Base-by-base conservation (phyloP, 1,139 yeast species). In the Blastobotrys petasosporus region DNA sequence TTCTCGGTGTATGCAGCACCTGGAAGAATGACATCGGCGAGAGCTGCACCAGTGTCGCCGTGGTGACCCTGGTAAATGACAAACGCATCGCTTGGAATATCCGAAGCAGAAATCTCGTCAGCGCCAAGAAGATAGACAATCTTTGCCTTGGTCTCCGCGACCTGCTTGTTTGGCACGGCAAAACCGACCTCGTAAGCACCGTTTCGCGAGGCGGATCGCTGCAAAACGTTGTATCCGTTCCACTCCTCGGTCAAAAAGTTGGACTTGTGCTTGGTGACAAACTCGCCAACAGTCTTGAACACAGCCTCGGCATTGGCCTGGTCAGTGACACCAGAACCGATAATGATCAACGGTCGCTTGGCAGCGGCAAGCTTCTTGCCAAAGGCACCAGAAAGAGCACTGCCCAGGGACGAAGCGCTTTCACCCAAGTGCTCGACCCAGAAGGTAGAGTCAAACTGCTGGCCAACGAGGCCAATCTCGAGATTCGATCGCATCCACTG, bases 1-100 rank as follows among this genome's bases (percentile, higher is more conserved):
- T 86, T 86, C 66, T 86, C 95, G 37, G 95, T 86, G 75, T 83
- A 86, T 38, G 95, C 95, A 34, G 92, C 76, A 46, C 92, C 92
- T 47, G 95, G 95, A 56, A 86, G 76, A 51, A 86, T 77, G 38
- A 86, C 94, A 64, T 86, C 95, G 41, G 95, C 95, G 58, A 79
- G 77, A 15, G 92, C 82, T 30, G 95, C 95, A 58, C 95, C 95
- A 34, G 77, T 66, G 58, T 86, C 95, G 70, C 95, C 95, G 67
- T 86, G 95, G 67, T 86, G 95, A 47, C 95, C 95, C 70, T 86
- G 90, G 70, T 86, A 86, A 46, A 86, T 82, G 33, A 86, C 95
- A 64, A 86, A 86, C 9, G 95, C 88, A 63, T 86, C 94, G 65
- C 75, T 73, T 57, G 95, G 94, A 59, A 85, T 79, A 51, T 83